phyloP scores from a whole-genome alignment of 108 stramenopile species.

The Skeletonema costatum region DNA sequence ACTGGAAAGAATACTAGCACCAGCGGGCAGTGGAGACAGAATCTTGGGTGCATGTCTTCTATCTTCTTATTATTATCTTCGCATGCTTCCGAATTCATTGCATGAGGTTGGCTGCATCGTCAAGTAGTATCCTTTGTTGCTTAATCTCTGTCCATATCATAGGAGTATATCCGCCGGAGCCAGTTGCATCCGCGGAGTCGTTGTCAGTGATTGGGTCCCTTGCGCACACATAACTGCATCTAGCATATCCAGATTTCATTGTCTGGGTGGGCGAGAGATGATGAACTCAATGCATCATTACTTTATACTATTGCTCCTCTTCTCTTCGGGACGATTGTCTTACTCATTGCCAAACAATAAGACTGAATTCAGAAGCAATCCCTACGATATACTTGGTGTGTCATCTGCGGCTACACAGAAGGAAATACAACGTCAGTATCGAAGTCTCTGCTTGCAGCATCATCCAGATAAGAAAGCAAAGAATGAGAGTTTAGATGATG shows the following conservation, averaged over 20 bases:
- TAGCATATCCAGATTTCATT: neutral
- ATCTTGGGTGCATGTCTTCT: no score
- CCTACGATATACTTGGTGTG: constrained; percentile 67
- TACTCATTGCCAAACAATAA: neutral
- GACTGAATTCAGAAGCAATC: constrained; percentile 43
- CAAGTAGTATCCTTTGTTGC: no score
- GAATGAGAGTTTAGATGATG: constrained; percentile 5
- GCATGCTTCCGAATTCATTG: no score
- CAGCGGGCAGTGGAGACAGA: no score
- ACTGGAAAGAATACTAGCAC: no score
- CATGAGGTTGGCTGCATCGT: no score
- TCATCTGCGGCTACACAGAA: constrained; percentile 41
- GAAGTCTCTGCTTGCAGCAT: constrained; percentile 63
- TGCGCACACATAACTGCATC: neutral
- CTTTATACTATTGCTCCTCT: neutral
- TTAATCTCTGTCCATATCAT: no score
- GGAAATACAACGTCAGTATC: constrained; percentile 66
- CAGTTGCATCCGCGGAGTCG: neutral
- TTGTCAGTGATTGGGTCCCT: neutral
- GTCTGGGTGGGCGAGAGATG: neutral
- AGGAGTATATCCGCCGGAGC: no score
- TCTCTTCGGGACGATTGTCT: neutral
- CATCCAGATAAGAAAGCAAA: constrained; percentile 80
- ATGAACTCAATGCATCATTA: neutral
- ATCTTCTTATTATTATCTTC: no score